Evolutionary conservation across 345 rosid genomes (phyloP).

Genomic region (Aegle marmelos): DNA sequence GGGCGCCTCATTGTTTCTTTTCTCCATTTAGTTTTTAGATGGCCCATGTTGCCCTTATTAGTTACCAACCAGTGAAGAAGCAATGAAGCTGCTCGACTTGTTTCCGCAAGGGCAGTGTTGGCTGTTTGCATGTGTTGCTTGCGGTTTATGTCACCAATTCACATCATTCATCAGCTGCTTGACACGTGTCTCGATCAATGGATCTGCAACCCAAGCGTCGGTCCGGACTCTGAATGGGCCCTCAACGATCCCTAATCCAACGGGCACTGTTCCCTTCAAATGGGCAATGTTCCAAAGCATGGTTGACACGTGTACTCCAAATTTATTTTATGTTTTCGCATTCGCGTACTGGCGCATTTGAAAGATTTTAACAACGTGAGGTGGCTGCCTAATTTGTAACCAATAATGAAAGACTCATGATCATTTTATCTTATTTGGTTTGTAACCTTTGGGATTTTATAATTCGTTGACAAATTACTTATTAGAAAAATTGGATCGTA

Average conservation of each 20-base stretch:
- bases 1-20: slow-evolving; percentile 33
- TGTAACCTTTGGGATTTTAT: too few relatives aligned
- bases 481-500: too few relatives aligned
- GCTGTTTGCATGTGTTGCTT: slow-evolving; percentile 10
- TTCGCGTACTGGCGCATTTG: too few relatives aligned
- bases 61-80: slow-evolving; percentile 7
- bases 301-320: not conserved
- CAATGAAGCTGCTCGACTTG: slow-evolving; percentile 20
- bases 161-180: not conserved
- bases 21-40: slow-evolving; percentile 16
- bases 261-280: not conserved
- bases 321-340: too few relatives aligned
- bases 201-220: not conserved
- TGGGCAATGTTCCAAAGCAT: not conserved
- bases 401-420: too few relatives aligned
- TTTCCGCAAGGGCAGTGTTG: slow-evolving; percentile 25
- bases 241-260: not conserved
- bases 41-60: slow-evolving; percentile 14
- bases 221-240: not conserved
- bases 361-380: too few relatives aligned
- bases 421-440: too few relatives aligned
- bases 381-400: too few relatives aligned
- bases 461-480: too few relatives aligned
- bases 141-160: not conserved
- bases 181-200: slow-evolving; percentile 5